Base-by-base conservation (phyloP, 495 filamentous ascomycete genomes). In the Penicillium cinerascens region DNA sequence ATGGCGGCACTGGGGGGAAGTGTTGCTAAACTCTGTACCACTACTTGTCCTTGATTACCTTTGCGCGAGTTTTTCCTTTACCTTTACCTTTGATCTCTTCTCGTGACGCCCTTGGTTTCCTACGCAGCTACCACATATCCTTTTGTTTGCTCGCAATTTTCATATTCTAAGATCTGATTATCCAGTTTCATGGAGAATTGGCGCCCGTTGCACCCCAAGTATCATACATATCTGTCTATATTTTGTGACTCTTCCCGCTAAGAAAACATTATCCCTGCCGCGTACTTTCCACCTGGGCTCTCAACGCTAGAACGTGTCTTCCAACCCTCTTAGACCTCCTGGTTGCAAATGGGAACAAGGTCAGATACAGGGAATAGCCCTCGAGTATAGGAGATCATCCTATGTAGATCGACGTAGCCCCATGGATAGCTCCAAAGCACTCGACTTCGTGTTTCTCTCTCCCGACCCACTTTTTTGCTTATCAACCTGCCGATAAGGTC, bases 21-120 rank as follows among this genome's bases (percentile, higher is more conserved):
- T 97, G 92, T 76, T 97, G 92, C 69, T 97, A 84, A 74, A 66
- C 17, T 21, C 38, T 65, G 53, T 60, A 61, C 50, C 55, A 58
- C 49, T 35, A 64, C 56, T 23, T 37, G 21, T 41, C 49, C 41
- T 46, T 62, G 37, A 6, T 16, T 44, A 42, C 25, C 39, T 43
- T 52, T 45, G 9, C 17, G 29, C 26, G 37, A 26, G 18, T 23
- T 43, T 55, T 43, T 59, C 56, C 53, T 46, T 58, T 33, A 10
- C 11, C 29, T 13, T 10, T 33, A 13, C 29, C 29, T 33, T 33
- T 13, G 29, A 33, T 33, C 37, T 49, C 42, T 48, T 29, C 33
- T 42, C 41, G 37, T 41, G 42, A 3, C 42, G 45, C 26, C 59
- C 22, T 35, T 49, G 33, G 40, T 18, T 54, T 26, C 29, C 52